These are phyloP conservation scores for Dryadomyces quercus-mongolicae DNA, from an alignment of 2,329 filamentous ascomycete species.

Conservation along the genomic window DNA sequence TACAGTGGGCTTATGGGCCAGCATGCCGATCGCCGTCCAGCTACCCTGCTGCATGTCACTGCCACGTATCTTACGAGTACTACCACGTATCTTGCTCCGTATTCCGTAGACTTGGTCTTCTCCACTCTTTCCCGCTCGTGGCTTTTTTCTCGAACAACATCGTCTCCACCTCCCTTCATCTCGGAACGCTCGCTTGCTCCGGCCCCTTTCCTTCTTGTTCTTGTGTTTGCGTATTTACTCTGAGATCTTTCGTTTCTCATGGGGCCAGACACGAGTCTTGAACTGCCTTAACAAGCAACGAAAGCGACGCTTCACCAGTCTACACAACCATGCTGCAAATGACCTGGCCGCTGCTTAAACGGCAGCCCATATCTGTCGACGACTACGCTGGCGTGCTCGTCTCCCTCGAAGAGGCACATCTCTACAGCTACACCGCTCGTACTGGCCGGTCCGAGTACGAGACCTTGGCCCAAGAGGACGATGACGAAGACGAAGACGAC, in stretches of 20 bases:
- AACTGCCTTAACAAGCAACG: too few species aligned
- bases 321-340: background rate
- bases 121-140: too few species aligned
- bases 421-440: slow-evolving; percentile 40
- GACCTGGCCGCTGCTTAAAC: background rate
- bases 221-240: too few species aligned
- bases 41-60: background rate
- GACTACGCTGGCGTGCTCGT: slow-evolving; percentile 40
- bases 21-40: background rate
- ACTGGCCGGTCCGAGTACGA: slow-evolving; percentile 32
- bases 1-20: too few species aligned
- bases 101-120: too few species aligned
- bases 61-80: background rate
- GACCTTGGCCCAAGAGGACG: slow-evolving; percentile 17
- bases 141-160: too few species aligned
- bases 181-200: too few species aligned
- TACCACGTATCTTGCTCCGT: background rate
- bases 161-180: too few species aligned
- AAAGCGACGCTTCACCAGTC: too few species aligned
- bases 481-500: slow-evolving; percentile 14
- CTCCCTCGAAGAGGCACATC: slow-evolving; percentile 41
- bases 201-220: too few species aligned
- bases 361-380: slow-evolving; percentile 30
- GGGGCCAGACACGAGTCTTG: too few species aligned
- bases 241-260: too few species aligned